Conservation (phyloP, 2,329 filamentous ascomycete species). For the Trichoderma lentiforme region DNA sequence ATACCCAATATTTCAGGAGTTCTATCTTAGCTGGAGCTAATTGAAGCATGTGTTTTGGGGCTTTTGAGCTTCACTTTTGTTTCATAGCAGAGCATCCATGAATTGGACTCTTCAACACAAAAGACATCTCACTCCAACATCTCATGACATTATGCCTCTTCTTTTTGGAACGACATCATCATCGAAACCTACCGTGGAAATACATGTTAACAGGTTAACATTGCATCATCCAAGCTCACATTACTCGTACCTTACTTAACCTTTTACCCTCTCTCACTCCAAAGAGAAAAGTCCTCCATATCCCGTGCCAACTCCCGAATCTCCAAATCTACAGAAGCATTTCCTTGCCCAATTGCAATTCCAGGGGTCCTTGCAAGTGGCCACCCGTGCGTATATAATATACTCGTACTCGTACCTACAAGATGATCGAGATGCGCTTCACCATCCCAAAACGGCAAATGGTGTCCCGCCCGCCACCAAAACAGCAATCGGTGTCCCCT, state of each 20-base stretch:
- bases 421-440: background rate
- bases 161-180: background rate
- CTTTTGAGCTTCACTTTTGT: background rate
- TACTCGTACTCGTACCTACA: background rate
- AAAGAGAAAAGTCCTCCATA: background rate
- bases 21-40: background rate
- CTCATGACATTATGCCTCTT: background rate
- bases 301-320: background rate
- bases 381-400: background rate
- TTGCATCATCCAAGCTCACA: background rate
- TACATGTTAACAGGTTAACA: background rate
- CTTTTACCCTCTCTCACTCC: background rate
- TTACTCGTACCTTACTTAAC: background rate
- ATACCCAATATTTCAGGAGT: accelerated
- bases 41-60: background rate
- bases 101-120: background rate
- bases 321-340: background rate
- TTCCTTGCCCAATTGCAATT: background rate
- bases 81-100: background rate
- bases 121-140: background rate
- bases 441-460: background rate
- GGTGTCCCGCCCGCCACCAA: background rate
- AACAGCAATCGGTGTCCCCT: background rate
- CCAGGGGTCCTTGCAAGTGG: background rate
- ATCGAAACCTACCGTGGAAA: background rate